These are phyloP conservation scores for Chaetomiaceae sp. DNA, from an alignment of 2,329 filamentous ascomycete species.

Conservation along the genomic window DNA sequence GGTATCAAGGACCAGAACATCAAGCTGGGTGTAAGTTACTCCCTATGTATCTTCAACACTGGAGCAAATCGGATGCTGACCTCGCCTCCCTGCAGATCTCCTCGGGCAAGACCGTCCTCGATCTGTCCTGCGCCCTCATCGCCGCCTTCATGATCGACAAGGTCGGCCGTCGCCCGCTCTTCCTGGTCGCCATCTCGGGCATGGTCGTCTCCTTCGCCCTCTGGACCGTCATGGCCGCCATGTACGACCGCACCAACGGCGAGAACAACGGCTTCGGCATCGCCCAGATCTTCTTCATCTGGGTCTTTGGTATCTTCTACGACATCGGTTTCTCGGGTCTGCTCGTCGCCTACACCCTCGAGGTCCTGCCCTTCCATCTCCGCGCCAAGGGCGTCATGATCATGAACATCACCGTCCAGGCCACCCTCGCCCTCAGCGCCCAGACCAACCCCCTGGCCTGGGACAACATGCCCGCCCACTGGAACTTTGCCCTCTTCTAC, in stretches of 20 bases:
- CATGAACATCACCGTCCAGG: not conserved
- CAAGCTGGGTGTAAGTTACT: no score
- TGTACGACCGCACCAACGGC: no score
- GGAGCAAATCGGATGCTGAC: no score
- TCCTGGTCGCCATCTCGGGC: not conserved
- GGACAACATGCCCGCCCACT: no score
- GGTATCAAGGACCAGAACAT: conserved; percentile 35
- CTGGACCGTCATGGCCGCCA: not conserved
- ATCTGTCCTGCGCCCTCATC: not conserved
- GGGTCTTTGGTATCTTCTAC: not conserved
- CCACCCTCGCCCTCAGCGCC: conserved; percentile 20
- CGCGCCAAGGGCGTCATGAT: conserved; percentile 19
- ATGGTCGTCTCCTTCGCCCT: not conserved
- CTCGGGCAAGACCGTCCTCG: no score
- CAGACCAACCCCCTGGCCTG: conserved; percentile 25
- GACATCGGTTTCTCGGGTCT: not conserved
- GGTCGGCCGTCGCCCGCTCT: not conserved
- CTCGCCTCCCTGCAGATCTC: no score
- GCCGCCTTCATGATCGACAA: not conserved
- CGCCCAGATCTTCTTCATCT: not conserved
- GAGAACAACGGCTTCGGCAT: not conserved
- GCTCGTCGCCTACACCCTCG: not conserved
- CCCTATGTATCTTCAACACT: no score
- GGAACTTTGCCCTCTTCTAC: no score
- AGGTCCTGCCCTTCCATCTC: conserved; percentile 28